These are phyloP conservation scores for Batkoa obscura DNA, from an alignment of 371 early-diverging fungal genomes.

Conservation along the genomic window DNA sequence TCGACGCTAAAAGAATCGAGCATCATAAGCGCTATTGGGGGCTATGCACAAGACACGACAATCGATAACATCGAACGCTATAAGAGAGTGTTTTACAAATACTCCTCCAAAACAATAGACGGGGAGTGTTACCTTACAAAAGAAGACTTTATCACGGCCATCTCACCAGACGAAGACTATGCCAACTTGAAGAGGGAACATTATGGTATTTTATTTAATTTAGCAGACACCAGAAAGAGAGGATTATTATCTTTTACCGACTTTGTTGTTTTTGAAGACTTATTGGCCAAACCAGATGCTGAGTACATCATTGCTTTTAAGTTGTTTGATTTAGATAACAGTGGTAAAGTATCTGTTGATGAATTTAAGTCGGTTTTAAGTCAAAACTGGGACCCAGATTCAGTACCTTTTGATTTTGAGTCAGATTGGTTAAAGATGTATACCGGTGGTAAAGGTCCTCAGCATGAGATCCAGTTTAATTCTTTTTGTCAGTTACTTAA, in stretches of 20 bases:
- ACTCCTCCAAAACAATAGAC: slow-evolving; percentile 35
- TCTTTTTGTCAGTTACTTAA: slow-evolving; percentile 67
- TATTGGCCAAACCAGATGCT: slow-evolving; percentile 57
- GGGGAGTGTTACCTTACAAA: slow-evolving; percentile 38
- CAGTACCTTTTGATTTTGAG: slow-evolving; percentile 48
- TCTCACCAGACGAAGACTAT: slow-evolving; percentile 43
- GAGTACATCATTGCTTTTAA: slow-evolving; percentile 65
- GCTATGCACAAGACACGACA: no score
- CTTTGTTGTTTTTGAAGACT: slow-evolving; percentile 51
- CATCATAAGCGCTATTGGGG: no score
- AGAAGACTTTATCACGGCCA: slow-evolving; percentile 46
- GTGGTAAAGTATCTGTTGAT: slow-evolving; percentile 39
- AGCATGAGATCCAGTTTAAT: slow-evolving; percentile 37
- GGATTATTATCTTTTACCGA: slow-evolving; percentile 48
- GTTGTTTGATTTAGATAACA: slow-evolving; percentile 37
- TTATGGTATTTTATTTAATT: slow-evolving; percentile 38
- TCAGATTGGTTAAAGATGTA: slow-evolving; percentile 53
- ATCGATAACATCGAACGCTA: slow-evolving; percentile 18
- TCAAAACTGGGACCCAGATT: slow-evolving; percentile 28
- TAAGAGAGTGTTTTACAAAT: slow-evolving; percentile 32
- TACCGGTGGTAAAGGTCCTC: slow-evolving; percentile 33
- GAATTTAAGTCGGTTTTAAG: slow-evolving; percentile 45
- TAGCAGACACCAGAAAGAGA: slow-evolving; percentile 45
- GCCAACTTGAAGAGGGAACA: slow-evolving; percentile 34
- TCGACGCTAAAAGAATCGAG: no score